Base-by-base conservation (phyloP, 495 filamentous ascomycete species). In the Symbiotaphrina buchneri region DNA sequence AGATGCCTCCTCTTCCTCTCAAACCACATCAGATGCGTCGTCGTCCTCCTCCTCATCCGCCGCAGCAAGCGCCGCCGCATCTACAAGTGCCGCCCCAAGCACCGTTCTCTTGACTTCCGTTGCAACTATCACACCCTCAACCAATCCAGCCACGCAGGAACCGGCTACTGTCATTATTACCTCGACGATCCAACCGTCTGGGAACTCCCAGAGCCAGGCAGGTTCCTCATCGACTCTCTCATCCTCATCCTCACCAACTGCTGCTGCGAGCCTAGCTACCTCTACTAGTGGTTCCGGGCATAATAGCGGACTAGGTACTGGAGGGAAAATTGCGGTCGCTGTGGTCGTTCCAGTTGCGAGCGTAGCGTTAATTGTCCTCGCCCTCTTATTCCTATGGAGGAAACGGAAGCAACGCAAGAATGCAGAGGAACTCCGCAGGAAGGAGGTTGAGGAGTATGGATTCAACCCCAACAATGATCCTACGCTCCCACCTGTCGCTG, bases 401-500 rank as follows among this genome's bases (percentile, higher is more conserved):
- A 80, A 66, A 53, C 69, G 79, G 31, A 91, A 84, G 51, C 68
- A 74, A 40, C 68, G 72, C 23, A 91, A 77, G 54, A 71, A 72
- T 26, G 72, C 68, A n/a, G 78, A 79, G 41, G 87, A 93, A 39
- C 68, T 80, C 30, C 63, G 87, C 32, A 65, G 83, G 33, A 92
- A 93, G 50, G 90, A 95, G 46, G 78, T 92, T 2, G 85, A 94
- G 47, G 87, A 94, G 41, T 94, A 94, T 47, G 74, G 72, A 14
- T 94, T 82, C 57, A 95, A 94, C 46, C 87, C 85, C 5, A 95
- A 94, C 51, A 68, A 80, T 33, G 84, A 92, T 44, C 83, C 87
- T 1, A 75, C 75, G 3, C 53, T 85, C 3, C 81, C 83, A 15
- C 61, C 61, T 4, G 58, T 78, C n/a, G 45, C 41, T 14, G 37